Base-by-base conservation (phyloP, 2,329 filamentous ascomycete species). In the Colletotrichum cordylinicola region DNA sequence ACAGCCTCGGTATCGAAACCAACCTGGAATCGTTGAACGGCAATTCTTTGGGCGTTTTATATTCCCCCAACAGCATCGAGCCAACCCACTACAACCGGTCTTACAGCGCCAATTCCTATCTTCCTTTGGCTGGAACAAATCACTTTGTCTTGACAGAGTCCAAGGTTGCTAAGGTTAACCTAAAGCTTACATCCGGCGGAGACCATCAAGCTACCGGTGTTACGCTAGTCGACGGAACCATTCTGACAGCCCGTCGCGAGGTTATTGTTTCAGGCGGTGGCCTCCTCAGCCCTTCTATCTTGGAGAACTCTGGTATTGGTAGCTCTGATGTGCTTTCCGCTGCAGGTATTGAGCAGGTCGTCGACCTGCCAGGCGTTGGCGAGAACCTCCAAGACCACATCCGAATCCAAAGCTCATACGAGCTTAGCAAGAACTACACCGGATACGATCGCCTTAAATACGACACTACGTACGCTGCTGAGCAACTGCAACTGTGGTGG, bases 251-350 rank as follows among this genome's bases (percentile, higher is more conserved):
- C 15, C 76, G 77, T 2, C 78, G 78, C 13, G 82, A 82, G 78
- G 85, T 85, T 4, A 86, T 81, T 2, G 79, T 86, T 8, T 81
- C 80, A 0, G 79, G 80, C 6, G 90, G 91, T 15, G 83, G 88
- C 0, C 89, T 89, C 80, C 89, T 91, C 79, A 89, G 89, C 2
- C 90, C 90, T 1, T 87, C 90, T 48, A 80, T 93, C 1, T 87
- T 93, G 4, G 90, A 91, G 78, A 86, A 91, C 2, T 89, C 86
- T n/a, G 91, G 91, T 27, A 85, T 93, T 27, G 91, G 91, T 3
- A 87, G 87, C 2, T 78, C 78, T 8, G 80, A 83, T 0, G 86
- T 92, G 48, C 85, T 93, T 2, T 74, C 84, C 8, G 82, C 83
- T 6, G 85, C 88, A 69, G 81, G 83, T 6, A 90, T 93, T 72